These are phyloP conservation scores for Marasmius fiardii DNA, from an alignment of 1,284 basidiomycete genomes.

Conservation along the genomic window DNA sequence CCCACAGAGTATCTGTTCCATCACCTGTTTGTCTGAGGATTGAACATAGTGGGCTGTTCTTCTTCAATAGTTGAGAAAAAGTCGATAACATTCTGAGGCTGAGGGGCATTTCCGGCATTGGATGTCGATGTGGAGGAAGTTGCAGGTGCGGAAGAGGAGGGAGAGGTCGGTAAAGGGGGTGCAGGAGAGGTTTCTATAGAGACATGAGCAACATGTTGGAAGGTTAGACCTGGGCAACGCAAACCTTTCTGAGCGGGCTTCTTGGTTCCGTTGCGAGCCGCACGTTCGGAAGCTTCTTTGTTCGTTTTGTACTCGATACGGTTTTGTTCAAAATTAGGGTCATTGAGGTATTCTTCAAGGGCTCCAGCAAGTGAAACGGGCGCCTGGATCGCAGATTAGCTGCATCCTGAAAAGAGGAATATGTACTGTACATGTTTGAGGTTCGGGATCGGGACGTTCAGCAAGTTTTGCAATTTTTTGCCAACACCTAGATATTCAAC, in stretches of 20 bases:
- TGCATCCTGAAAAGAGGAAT: slow-evolving; percentile 13
- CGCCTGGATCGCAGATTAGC: slow-evolving; percentile 49
- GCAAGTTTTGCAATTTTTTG: slow-evolving; percentile 86
- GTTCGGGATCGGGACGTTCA: slow-evolving; percentile 93
- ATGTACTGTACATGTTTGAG: slow-evolving; percentile 75
- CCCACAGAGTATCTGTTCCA: slow-evolving; percentile 1
- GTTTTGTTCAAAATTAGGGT: slow-evolving; percentile 96
- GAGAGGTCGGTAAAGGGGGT: slow-evolving; percentile 20
- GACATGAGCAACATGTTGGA: slow-evolving; percentile 3
- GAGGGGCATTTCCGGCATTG: slow-evolving; percentile 20
- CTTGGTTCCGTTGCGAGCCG: slow-evolving; percentile 22
- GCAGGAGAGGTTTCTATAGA: slow-evolving; percentile 14
- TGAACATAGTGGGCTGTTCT: slow-evolving; percentile 75
- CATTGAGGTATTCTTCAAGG: slow-evolving; percentile 93
- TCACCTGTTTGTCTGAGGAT: slow-evolving; percentile 57
- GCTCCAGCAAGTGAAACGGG: slow-evolving; percentile 91
- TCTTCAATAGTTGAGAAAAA: slow-evolving; percentile 93
- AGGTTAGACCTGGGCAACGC: not conserved
- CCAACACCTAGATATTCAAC: slow-evolving; percentile 95
- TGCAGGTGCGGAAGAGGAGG: slow-evolving; percentile 22
- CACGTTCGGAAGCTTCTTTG: slow-evolving; percentile 70
- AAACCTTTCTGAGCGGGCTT: slow-evolving; percentile 13
- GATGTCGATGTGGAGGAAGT: slow-evolving; percentile 13
- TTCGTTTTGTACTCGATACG: slow-evolving; percentile 88
- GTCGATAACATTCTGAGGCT: slow-evolving; percentile 59